These are phyloP conservation scores for Fusarium newnesense DNA, from an alignment of 2,329 filamentous ascomycete genomes.

Conservation along the genomic window DNA sequence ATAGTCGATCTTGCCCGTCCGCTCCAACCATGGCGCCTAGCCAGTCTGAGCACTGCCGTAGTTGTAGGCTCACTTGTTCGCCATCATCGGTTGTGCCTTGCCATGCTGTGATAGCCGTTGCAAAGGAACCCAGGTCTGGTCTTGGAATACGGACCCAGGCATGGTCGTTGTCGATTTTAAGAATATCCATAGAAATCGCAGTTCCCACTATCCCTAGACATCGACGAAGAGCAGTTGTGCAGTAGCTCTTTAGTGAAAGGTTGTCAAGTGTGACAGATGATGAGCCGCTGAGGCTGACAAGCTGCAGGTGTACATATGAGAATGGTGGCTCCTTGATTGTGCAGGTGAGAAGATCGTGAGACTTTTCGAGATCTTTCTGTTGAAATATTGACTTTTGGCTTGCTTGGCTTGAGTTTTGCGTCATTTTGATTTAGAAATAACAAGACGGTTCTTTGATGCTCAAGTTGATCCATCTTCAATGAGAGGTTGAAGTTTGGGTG, in stretches of 20 bases:
- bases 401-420: conserved; percentile 27
- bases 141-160: conserved; percentile 74
- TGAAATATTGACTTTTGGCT: conserved; percentile 45
- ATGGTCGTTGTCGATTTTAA: conserved; percentile 66
- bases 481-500: conserved; percentile 9
- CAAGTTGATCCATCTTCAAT: conserved; percentile 14
- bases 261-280: conserved; percentile 60
- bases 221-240: conserved; percentile 70
- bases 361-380: conserved; percentile 50
- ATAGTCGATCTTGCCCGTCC: conserved; percentile 56
- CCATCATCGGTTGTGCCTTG: conserved; percentile 57
- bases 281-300: conserved; percentile 48
- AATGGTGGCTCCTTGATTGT: conserved; percentile 64
- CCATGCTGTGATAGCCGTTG: conserved; percentile 75
- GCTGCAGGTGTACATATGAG: conserved; percentile 67
- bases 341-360: conserved; percentile 61
- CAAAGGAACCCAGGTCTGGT: conserved; percentile 68
- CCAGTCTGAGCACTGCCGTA: conserved; percentile 72
- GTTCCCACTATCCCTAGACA: conserved; percentile 77
- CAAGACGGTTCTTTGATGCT: background rate
- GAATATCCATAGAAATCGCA: conserved; percentile 75
- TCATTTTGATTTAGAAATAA: conserved; percentile 28
- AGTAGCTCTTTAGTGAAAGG: conserved; percentile 70
- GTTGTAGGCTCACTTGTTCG: conserved; percentile 61
- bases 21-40: conserved; percentile 68